Percentiles rank a stretch among this genome's conserved stretches.
These are phyloP conservation scores for Pyracantha coccinea DNA, from an alignment of 331 rosid species.

Conservation along the genomic window DNA sequence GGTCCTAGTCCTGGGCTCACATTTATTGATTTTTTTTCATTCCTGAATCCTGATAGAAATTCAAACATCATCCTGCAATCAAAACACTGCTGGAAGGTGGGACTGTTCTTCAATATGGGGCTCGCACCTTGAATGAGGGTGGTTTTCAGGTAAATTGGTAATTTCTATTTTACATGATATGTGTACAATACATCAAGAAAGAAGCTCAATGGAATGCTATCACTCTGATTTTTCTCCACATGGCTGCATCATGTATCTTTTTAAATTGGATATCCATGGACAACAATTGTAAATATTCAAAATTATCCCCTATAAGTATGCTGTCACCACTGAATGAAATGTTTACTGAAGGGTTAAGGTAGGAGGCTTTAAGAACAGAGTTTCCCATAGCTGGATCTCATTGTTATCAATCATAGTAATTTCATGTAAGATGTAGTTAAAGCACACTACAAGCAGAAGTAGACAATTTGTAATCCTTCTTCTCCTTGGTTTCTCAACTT, in stretches of 20 bases:
- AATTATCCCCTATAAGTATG: background rate
- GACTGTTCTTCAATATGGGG: conserved; percentile 84
- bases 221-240: background rate
- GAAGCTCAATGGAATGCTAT: conserved; percentile 1
- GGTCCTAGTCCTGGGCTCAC: conserved; percentile 1
- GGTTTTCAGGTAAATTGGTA: conserved; percentile 70
- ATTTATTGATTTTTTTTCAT: background rate
- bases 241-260: conserved; percentile 4
- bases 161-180: background rate
- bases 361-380: conserved; percentile 8
- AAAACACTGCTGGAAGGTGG: conserved; percentile 76
- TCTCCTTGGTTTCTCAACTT: background rate
- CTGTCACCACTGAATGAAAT: background rate
- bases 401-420: conserved; percentile 5
- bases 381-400: background rate
- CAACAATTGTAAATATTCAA: background rate
- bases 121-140: conserved; percentile 95
- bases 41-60: conserved; percentile 39
- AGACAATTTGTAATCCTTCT: background rate
- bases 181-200: background rate
- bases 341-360: conserved; percentile 1
- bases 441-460: background rate
- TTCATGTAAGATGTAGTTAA: background rate
- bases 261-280: background rate
- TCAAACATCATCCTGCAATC: conserved; percentile 88